Evolutionary conservation across 306 rosid genomes (phyloP).

Genomic region (Quercus alba): DNA sequence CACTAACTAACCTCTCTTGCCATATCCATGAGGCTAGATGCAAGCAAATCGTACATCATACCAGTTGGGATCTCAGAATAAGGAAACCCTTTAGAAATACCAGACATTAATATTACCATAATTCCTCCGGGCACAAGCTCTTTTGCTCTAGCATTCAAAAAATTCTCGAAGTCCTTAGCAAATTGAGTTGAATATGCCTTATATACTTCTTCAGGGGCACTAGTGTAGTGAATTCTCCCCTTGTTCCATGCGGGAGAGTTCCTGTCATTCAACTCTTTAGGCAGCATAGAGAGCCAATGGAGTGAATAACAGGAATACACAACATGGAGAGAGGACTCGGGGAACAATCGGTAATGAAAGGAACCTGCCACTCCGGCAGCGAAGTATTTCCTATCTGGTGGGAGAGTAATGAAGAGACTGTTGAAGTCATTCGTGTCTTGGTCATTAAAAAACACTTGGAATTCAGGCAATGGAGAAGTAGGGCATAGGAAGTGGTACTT

Average conservation of each 20-base stretch:
- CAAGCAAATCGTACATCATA: conserved; percentile 23
- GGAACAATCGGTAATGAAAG: conserved; percentile 34
- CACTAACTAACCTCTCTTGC: conserved; percentile 36
- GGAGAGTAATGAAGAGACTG: conserved; percentile 36
- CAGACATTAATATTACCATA: conserved; percentile 34
- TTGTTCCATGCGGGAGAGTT: conserved; percentile 32
- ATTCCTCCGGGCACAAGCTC: conserved; percentile 47
- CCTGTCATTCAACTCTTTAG: conserved; percentile 19
- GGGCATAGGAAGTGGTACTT: conserved; percentile 22
- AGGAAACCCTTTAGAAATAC: conserved; percentile 26
- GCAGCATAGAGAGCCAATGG: conserved; percentile 41
- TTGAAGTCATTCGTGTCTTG: conserved; percentile 41
- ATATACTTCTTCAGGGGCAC: conserved; percentile 31
- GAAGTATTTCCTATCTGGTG: conserved; percentile 24
- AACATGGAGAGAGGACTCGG: conserved; percentile 38
- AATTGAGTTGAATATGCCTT: conserved; percentile 37
- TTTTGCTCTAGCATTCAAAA: conserved; percentile 41
- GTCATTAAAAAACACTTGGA: conserved; percentile 46
- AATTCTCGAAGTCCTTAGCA: conserved; percentile 13
- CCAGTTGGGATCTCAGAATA: conserved; percentile 14
- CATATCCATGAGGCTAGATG: conserved; percentile 38
- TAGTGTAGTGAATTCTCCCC: conserved; percentile 42
- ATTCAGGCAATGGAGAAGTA: conserved; percentile 5
- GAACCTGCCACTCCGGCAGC: conserved; percentile 45
- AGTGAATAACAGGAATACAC: conserved; percentile 15